phyloP scores from a whole-genome alignment of 78 protist species.

The slime mould (Dictyostelium discoideum) region DNA sequence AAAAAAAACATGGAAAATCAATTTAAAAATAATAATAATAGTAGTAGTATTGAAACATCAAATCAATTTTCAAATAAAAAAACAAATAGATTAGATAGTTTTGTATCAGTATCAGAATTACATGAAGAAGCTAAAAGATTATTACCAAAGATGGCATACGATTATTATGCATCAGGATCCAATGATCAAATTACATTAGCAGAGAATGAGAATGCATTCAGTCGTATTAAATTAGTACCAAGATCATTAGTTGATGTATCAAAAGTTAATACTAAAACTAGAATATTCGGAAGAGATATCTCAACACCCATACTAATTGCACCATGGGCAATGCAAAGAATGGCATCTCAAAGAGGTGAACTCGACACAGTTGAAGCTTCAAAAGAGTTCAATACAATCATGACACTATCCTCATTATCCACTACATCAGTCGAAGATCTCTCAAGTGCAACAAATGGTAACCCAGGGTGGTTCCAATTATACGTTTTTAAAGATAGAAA shows the following conservation, averaged over 20 bases:
- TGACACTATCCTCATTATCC: constrained; percentile 55
- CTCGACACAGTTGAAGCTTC: constrained; percentile 43
- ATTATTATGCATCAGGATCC: constrained; percentile 81
- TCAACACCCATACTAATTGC: constrained; percentile 48
- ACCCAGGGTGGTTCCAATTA: constrained; percentile 85
- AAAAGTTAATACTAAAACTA: constrained; percentile 1
- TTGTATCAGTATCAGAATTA: constrained; percentile 30
- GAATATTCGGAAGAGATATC: constrained; percentile 9
- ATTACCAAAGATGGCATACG: constrained; percentile 73
- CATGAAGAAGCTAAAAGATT: constrained; percentile 20
- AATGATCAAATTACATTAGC: constrained; percentile 49
- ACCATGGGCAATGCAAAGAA: constrained; percentile 78
- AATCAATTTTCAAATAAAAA: constrained; percentile 16
- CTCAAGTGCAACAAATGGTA: not conserved
- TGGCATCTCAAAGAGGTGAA: constrained; percentile 74
- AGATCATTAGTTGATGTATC: constrained; percentile 56
- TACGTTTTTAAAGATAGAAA: constrained; percentile 83
- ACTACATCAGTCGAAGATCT: constrained; percentile 85
- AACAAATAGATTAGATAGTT: not conserved
- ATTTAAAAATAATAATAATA: not conserved
- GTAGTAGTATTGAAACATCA: not conserved
- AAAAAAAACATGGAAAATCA: not conserved
- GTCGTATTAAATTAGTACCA: constrained; percentile 48
- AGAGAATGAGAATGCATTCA: constrained; percentile 47
- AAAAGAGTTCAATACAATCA: constrained; percentile 49